These are phyloP conservation scores for Salix exigua DNA, from an alignment of 345 rosid species.

Conservation along the genomic window DNA sequence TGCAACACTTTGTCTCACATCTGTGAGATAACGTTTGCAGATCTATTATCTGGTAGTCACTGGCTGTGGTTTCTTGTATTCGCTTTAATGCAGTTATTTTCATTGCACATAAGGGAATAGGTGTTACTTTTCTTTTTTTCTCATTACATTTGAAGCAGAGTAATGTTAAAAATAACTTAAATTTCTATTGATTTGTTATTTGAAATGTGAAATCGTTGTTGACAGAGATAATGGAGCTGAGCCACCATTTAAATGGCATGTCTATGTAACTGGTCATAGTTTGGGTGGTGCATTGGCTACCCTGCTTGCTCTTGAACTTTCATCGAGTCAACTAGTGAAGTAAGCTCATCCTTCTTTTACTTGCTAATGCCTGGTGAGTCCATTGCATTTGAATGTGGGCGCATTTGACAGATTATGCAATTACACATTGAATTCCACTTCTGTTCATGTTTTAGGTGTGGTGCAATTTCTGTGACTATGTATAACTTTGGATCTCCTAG, in stretches of 20 bases:
- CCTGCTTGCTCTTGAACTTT: slow-evolving; percentile 87
- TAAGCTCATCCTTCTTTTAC: slow-evolving; percentile 29
- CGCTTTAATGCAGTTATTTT: no score
- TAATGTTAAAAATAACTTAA: background rate
- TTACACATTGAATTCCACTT: slow-evolving; percentile 4
- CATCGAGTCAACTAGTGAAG: slow-evolving; percentile 83
- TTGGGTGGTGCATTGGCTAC: slow-evolving; percentile 97
- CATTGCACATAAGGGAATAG: no score
- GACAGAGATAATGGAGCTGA: slow-evolving; percentile 58
- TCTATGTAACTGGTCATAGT: slow-evolving; percentile 95
- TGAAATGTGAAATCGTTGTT: slow-evolving; percentile 1
- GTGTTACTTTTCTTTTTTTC: no score
- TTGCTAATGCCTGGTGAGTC: background rate
- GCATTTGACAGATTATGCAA: background rate
- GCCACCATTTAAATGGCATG: slow-evolving; percentile 58
- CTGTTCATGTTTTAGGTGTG: slow-evolving; percentile 40
- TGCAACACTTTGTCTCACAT: background rate
- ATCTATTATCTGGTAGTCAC: no score
- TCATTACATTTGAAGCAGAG: no score
- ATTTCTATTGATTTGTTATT: background rate
- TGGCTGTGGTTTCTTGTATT: no score
- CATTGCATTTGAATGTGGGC: background rate
- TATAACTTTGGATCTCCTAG: slow-evolving; percentile 97
- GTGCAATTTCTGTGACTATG: slow-evolving; percentile 73
- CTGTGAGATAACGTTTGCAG: background rate